These are phyloP conservation scores for Trifolium subterraneum DNA, from an alignment of 306 rosid genomes.

Conservation along the genomic window DNA sequence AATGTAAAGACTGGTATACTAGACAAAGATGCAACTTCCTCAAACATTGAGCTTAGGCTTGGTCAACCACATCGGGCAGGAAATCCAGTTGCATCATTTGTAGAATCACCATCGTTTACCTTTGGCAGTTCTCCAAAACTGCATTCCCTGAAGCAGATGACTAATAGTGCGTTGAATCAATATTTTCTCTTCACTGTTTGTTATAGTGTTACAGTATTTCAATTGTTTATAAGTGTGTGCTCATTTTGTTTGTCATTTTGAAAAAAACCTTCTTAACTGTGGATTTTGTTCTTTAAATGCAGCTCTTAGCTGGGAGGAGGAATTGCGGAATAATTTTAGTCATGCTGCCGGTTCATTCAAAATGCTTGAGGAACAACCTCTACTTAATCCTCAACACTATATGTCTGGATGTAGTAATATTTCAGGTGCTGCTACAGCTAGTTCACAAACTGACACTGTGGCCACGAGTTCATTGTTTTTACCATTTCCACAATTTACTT, in stretches of 20 bases:
- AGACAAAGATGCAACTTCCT: slow-evolving; percentile 53
- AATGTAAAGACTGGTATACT: slow-evolving; percentile 44
- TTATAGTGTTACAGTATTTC: slow-evolving; percentile 14
- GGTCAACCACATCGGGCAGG: slow-evolving; percentile 64
- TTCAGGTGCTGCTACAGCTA: slow-evolving; percentile 41
- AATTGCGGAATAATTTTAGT: slow-evolving; percentile 36
- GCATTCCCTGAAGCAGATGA: slow-evolving; percentile 48
- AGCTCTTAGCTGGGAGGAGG: slow-evolving; percentile 48
- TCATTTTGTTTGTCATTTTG: background rate
- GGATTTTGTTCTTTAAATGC: slow-evolving; percentile 41
- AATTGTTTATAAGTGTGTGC: slow-evolving; percentile 17
- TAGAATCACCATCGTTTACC: slow-evolving; percentile 51
- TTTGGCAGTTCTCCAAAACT: slow-evolving; percentile 51
- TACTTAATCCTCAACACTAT: slow-evolving; percentile 45
- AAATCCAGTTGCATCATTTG: slow-evolving; percentile 47
- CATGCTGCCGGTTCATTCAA: slow-evolving; percentile 43
- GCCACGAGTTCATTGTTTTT: slow-evolving; percentile 47
- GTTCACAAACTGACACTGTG: slow-evolving; percentile 41
- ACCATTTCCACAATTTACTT: slow-evolving; percentile 39
- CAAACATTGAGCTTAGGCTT: slow-evolving; percentile 65
- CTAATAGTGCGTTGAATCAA: slow-evolving; percentile 56
- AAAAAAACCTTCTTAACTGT: slow-evolving; percentile 36
- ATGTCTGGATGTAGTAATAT: slow-evolving; percentile 44
- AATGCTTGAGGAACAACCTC: slow-evolving; percentile 46
- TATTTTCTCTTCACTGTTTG: slow-evolving; percentile 35